Base-by-base conservation (phyloP, 192 early-diverging fungal species). In the Jimgerdemannia flammicorona region DNA sequence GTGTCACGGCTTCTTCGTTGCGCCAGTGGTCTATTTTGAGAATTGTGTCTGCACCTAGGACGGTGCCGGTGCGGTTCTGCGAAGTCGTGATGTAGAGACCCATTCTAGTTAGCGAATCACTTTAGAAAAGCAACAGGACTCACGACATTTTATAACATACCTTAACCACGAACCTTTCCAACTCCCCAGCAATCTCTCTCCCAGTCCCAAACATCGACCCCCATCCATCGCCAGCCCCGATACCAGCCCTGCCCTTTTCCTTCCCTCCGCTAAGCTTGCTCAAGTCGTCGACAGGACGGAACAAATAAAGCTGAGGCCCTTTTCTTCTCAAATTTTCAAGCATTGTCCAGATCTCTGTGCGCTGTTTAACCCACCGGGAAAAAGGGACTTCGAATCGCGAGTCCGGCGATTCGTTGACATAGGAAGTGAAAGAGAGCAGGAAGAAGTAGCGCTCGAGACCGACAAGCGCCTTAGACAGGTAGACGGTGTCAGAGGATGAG, bases 1-100 rank as follows among this genome's bases (percentile, higher is more conserved):
- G 67, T 19, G 67, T 68, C 9, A 20, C 40, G 67, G 67, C 18
- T 19, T 68, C 67, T 18, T 68, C 18, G 67, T 68, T 63, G 8
- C 77, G 44, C 90, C 90, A 91, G 44, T 84, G 83, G 63, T 91
- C 90, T 3, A 89, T 79, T 74, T 91, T 91, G 44, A 91, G 77
- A 69, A 91, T 89, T 3, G 86, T 89, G 65, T 91, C 82, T 1
- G 79, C 80, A 18, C 78, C 86, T 3, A 91, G 78, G 10, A 91
- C 90, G 64, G 79, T 73, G 18, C 90, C 90, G 10, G 80, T 76
- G 42, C 90, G 78, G 64, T 81, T 78, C 83, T 87, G 70, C 44
- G 17, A 79, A 70, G 49, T 6, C 14, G 14, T 59, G 29, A 29
- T 29, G 29, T 29, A 29, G 29, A 29, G 29, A 29, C 29, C 29